Evolutionary conservation across 495 filamentous ascomycete species (phyloP), one percentile per base, ranked within the genome.

Genomic region (Aspergillus baeticus): DNA sequence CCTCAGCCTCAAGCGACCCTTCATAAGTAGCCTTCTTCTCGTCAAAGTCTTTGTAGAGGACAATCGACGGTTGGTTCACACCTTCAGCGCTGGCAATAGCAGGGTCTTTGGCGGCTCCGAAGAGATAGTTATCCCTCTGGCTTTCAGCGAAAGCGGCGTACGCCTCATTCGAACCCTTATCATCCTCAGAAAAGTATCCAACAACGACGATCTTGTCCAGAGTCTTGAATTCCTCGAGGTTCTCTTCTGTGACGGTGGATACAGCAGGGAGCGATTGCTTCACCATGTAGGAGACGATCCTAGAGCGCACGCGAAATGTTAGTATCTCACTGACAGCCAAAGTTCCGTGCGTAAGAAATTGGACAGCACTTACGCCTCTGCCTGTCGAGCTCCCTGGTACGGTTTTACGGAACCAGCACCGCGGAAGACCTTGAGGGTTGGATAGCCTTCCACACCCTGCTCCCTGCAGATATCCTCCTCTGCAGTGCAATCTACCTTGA

Each of bases 401-500:
- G 94, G 86, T 50, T 84, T 81, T 66, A 86, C 79, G 62, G 87
- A 90, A 2, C 96, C 90, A n/a, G 77, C 76, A 51, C 94, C 94
- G 58, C 94, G 92, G 91, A 98, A 99, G 71, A 99, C 86, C 85
- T 98, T 99, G 61, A 99, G 81, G 51, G 94, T 99, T 22, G 94
- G 94, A 78, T 98, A 99, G 47, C 94, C 94, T 77, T 96, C 91
- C 20, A 99, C 91, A 49, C 90, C 92, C 63, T 88, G 91, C 58
- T 81, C 74, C 73, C 90, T 84, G 81, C 94, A 99, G 56, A 99
- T 86, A 13, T 94, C 91, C 55, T 87, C 78, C 79, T 99, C 90
- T 62, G 84, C 92, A 65, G 94, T 98, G 80, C 94, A 99, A 76
- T 98, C 94, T 61, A 99, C 80, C 83, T 99, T 98, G 63, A 82